phyloP scores from a whole-genome alignment of 1,284 basidiomycete genomes.

The Puccinia brachypodii region DNA sequence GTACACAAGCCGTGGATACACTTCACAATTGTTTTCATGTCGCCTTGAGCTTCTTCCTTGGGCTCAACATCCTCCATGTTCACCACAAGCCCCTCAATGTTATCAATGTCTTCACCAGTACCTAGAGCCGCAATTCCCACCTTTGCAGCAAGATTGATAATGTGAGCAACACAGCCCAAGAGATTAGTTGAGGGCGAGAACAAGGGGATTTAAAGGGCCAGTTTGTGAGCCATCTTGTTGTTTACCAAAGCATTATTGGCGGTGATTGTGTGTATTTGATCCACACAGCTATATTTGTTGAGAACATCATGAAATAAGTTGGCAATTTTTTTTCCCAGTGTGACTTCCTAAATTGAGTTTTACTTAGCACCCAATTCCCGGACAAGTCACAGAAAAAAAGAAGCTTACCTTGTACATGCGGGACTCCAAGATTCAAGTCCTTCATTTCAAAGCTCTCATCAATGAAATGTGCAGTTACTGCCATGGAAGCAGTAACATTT shows the following conservation, averaged over 20 bases:
- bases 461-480: slow-evolving; percentile 16
- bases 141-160: background rate
- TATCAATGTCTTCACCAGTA: background rate
- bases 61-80: too few relatives aligned
- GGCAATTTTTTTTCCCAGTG: background rate
- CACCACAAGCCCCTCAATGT: background rate
- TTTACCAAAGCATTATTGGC: background rate
- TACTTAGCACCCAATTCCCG: background rate
- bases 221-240: background rate
- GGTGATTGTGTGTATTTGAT: slow-evolving; percentile 4
- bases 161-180: background rate
- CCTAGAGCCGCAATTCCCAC: background rate
- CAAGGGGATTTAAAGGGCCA: background rate
- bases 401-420: slow-evolving; percentile 1
- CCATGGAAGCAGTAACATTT: slow-evolving; percentile 18
- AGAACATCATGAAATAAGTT: background rate
- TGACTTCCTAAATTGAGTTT: background rate
- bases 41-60: background rate
- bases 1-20: background rate
- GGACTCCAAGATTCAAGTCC: slow-evolving; percentile 1
- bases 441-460: slow-evolving; percentile 15
- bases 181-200: background rate
- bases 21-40: background rate
- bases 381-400: background rate
- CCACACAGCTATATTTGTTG: background rate